phyloP scores from a whole-genome alignment of 345 rosid genomes.

The Populus deltoides region DNA sequence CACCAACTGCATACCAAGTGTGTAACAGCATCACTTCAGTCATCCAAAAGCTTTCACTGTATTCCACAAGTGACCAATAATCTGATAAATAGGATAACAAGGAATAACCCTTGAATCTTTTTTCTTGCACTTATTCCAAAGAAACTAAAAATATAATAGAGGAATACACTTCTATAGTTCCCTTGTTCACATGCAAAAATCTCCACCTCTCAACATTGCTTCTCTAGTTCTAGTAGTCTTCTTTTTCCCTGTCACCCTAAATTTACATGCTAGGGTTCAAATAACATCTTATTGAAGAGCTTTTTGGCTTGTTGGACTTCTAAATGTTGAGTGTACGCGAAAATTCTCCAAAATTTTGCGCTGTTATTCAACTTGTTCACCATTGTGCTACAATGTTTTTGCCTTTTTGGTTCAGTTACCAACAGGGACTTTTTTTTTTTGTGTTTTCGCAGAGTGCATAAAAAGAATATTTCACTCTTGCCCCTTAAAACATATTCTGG shows the following conservation, averaged over 20 bases:
- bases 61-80: background rate
- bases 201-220: background rate
- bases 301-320: background rate
- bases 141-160: background rate
- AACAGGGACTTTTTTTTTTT: no score
- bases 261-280: background rate
- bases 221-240: background rate
- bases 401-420: no score
- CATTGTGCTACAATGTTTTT: background rate
- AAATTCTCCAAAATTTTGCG: background rate
- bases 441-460: no score
- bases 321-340: background rate
- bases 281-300: background rate
- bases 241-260: background rate
- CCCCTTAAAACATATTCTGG: no score
- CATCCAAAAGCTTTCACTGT: background rate
- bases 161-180: background rate
- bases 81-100: background rate
- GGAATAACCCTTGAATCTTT: background rate
- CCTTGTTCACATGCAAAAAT: background rate
- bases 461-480: no score
- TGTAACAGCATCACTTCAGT: background rate
- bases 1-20: background rate
- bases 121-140: background rate
- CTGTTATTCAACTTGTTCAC: background rate